Conservation (phyloP, 2,329 filamentous ascomycete species). For the Ophiocordyceps unilateralis region DNA sequence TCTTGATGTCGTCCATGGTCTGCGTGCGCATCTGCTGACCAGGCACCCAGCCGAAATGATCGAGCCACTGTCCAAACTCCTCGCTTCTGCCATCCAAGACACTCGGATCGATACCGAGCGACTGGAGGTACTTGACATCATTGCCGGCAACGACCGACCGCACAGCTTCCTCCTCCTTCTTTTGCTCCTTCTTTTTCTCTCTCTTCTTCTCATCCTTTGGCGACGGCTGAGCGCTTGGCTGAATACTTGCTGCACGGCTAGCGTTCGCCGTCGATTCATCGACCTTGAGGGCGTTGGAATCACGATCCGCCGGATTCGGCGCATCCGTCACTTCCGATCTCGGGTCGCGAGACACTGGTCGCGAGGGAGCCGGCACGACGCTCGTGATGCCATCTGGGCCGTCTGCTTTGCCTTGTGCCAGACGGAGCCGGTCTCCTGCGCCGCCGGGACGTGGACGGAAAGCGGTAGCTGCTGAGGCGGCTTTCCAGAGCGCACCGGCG, state of each 20-base stretch:
- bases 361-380: conserved; percentile 64
- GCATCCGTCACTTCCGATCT: conserved; percentile 9
- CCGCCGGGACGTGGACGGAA: conserved; percentile 85
- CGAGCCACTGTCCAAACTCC: conserved; percentile 68
- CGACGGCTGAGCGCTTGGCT: conserved; percentile 17
- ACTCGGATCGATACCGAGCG: conserved; percentile 58
- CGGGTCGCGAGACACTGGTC: conserved; percentile 22
- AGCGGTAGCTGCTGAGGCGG: conserved; percentile 32
- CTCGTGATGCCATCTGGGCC: conserved; percentile 80
- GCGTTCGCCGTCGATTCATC: conserved; percentile 35
- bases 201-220: conserved; percentile 14
- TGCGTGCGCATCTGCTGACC: conserved; percentile 58
- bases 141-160: conserved; percentile 52
- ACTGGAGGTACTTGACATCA: conserved; percentile 60
- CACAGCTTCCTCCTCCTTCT: conserved; percentile 27
- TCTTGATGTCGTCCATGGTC: conserved; percentile 64
- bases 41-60: conserved; percentile 75
- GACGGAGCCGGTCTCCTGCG: conserved; percentile 61
- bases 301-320: conserved; percentile 14
- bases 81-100: conserved; percentile 61
- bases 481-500: conserved; percentile 63
- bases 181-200: conserved; percentile 23
- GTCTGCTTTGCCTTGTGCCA: conserved; percentile 40
- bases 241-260: conserved; percentile 14
- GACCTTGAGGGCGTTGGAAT: conserved; percentile 34